Evolutionary conservation across 257 asterid species (phyloP).

Genomic region (Solanum peruvianum): DNA sequence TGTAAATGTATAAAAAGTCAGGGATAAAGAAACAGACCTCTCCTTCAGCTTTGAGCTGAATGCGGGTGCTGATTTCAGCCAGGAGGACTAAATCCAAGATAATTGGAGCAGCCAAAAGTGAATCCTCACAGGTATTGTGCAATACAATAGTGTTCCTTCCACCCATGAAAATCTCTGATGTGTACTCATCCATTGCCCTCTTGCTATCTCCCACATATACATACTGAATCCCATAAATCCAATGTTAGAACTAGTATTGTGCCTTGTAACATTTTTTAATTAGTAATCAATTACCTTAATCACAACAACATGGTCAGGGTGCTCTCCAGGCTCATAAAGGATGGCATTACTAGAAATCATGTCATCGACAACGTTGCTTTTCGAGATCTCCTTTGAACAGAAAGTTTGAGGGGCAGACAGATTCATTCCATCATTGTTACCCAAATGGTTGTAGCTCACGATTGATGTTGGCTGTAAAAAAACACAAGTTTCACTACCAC

Average conservation of each 20-base stretch:
- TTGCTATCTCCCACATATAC: constrained; percentile 97
- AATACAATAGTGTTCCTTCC: constrained; percentile 84
- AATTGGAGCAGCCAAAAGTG: constrained; percentile 93
- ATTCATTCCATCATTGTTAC: constrained; percentile 98
- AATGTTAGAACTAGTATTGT: background rate
- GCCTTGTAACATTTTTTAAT: background rate
- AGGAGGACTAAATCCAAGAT: too few relatives aligned
- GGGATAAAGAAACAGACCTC: constrained; percentile 36
- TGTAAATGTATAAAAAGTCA: background rate
- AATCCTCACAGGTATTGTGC: constrained; percentile 97
- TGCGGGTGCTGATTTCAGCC: constrained; percentile 91
- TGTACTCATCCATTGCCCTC: constrained; percentile 99
- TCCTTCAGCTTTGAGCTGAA: constrained; percentile 65
- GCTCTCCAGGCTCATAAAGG: constrained; percentile 90
- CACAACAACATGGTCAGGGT: constrained; percentile 95
- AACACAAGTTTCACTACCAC: background rate
- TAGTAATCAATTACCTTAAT: constrained; percentile 47
- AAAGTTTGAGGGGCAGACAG: constrained; percentile 94
- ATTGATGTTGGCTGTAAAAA: constrained; percentile 78
- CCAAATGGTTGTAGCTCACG: constrained; percentile 95
- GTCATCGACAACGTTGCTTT: constrained; percentile 96
- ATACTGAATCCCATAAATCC: constrained; percentile 27
- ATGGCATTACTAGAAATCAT: constrained; percentile 98
- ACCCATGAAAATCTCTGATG: constrained; percentile 97
- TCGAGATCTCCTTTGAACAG: constrained; percentile 95